Conservation (phyloP, 139 green algal genomes). For the Asterochloris sp. region DNA sequence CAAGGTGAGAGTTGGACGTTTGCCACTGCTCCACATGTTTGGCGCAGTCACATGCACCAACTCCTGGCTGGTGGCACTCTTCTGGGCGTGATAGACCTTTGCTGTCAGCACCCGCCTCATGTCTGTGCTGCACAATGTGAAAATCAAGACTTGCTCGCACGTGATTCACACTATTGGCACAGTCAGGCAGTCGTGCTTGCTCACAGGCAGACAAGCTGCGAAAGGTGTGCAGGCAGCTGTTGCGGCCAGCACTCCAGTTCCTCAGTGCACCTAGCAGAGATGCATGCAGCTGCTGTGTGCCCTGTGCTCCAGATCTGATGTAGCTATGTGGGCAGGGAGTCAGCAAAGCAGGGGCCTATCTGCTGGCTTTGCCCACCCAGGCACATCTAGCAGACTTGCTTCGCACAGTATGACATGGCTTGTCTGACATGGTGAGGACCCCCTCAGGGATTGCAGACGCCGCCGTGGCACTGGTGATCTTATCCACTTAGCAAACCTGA, state of each 20-base stretch:
- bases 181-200: neutral
- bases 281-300: neutral
- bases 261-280: neutral
- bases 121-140: neutral
- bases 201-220: neutral
- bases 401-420: neutral
- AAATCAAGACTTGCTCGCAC: neutral
- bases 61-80: neutral
- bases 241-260: neutral
- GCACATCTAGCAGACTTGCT: neutral
- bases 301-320: neutral
- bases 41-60: neutral
- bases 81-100: neutral
- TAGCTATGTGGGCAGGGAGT: too few relatives aligned
- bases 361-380: neutral
- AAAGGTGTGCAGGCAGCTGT: neutral
- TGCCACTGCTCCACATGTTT: neutral
- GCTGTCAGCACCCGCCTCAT: neutral
- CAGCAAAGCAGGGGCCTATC: too few relatives aligned
- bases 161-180: neutral
- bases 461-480: neutral
- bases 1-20: constrained; percentile 5
- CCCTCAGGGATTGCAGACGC: neutral
- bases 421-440: neutral
- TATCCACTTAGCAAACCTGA: neutral